Conservation (phyloP, 495 filamentous ascomycete genomes). For the Tetracladium setigerum region DNA sequence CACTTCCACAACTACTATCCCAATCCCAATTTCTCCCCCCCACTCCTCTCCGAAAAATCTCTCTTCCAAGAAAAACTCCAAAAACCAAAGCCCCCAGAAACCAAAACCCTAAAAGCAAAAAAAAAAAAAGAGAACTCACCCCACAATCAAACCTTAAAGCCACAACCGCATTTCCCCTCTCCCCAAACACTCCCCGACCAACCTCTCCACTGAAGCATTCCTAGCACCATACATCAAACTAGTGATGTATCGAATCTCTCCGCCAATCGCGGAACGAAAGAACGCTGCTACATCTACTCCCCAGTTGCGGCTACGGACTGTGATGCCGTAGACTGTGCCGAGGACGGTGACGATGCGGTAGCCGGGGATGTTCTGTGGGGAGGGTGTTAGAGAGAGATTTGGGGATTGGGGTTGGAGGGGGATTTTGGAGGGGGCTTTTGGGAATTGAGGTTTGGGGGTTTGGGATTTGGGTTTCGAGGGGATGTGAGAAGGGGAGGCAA, state of each 20-base stretch:
- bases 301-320: constrained; percentile 49
- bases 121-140: constrained; percentile 17
- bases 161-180: constrained; percentile 54
- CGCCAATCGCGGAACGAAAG: constrained; percentile 43
- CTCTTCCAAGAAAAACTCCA: too few species aligned
- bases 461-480: constrained; percentile 13
- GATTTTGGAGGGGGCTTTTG: too few species aligned
- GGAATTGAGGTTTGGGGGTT: not conserved
- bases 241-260: constrained; percentile 50
- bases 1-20: too few species aligned
- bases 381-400: too few species aligned
- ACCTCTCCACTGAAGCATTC: constrained; percentile 45
- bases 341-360: constrained; percentile 50
- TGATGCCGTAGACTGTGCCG: constrained; percentile 51
- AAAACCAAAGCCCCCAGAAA: too few species aligned
- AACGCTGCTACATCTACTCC: constrained; percentile 36
- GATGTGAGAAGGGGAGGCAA: not conserved
- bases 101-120: too few species aligned
- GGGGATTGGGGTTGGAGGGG: constrained; percentile 24
- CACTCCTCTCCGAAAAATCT: too few species aligned
- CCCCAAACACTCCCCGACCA: constrained; percentile 47
- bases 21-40: too few species aligned
- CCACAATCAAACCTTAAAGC: constrained; percentile 48
- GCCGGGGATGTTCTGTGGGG: constrained; percentile 36
- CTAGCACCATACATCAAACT: constrained; percentile 47